Evolutionary conservation across 23 red algal genomes (phyloP).

Genomic region (Cyanidioschyzon merolae): DNA sequence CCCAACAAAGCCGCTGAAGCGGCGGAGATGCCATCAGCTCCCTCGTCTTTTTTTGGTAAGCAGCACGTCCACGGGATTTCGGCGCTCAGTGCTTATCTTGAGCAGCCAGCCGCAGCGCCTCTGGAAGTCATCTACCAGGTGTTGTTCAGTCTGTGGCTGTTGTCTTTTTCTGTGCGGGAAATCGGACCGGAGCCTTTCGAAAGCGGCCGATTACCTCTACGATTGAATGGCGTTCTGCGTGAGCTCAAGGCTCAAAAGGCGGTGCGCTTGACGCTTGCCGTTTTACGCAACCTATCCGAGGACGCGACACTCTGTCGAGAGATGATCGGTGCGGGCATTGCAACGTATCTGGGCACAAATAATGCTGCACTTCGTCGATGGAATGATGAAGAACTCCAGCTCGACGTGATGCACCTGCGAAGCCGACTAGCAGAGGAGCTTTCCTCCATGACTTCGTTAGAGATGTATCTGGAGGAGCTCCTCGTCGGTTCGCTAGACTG

Average conservation of each 20-base stretch:
- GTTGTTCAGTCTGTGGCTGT: conserved; percentile 69
- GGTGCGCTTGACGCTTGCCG: conserved; percentile 61
- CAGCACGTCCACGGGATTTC: not conserved
- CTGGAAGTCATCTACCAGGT: conserved; percentile 63
- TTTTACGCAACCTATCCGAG: conserved; percentile 47
- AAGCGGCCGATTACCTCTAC: conserved; percentile 43
- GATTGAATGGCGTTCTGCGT: conserved; percentile 37
- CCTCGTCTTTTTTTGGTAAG: too few relatives aligned
- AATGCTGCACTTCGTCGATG: conserved; percentile 44
- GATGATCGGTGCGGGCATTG: conserved; percentile 83
- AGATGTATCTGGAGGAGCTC: conserved; percentile 77
- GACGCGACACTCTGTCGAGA: conserved; percentile 51
- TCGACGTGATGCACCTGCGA: conserved; percentile 44
- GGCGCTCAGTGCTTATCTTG: not conserved
- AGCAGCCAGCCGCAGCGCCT: not conserved
- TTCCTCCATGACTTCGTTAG: conserved; percentile 67
- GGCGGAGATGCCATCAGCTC: too few relatives aligned
- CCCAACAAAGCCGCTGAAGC: too few relatives aligned
- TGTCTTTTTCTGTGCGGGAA: conserved; percentile 48
- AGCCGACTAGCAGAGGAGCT: conserved; percentile 45
- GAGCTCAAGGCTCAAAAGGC: conserved; percentile 54
- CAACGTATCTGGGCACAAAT: conserved; percentile 19
- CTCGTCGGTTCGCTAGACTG: conserved; percentile 65
- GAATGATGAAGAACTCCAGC: conserved; percentile 64
- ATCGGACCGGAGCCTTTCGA: conserved; percentile 43